Conservation (phyloP, 2,329 filamentous ascomycete genomes). For the Aspergillus arachidicola region DNA sequence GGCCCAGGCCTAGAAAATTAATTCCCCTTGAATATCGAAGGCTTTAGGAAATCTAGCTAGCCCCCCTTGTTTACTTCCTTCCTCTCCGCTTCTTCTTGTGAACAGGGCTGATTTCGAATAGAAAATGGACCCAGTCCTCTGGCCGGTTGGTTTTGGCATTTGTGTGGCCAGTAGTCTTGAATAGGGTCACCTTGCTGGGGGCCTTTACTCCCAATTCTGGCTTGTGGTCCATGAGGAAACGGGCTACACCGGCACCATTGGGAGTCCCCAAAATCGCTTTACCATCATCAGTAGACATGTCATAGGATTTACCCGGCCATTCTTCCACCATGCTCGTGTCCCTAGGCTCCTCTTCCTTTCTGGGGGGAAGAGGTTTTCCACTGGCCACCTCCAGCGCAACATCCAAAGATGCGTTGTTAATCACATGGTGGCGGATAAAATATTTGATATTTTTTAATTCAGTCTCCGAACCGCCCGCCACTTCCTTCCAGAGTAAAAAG, state of each 20-base stretch:
- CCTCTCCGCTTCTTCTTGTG: neutral
- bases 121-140: neutral
- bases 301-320: neutral
- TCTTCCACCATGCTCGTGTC: neutral
- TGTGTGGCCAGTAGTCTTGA: neutral
- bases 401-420: neutral
- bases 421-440: neutral
- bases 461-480: neutral
- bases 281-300: neutral
- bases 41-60: neutral
- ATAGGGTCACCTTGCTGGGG: neutral
- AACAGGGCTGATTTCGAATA: neutral
- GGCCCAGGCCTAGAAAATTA: neutral
- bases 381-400: neutral
- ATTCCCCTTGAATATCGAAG: neutral
- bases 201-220: neutral
- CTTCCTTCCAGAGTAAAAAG: neutral
- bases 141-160: neutral
- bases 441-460: neutral
- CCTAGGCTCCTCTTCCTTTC: neutral
- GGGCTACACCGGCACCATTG: neutral
- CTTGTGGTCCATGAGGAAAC: neutral
- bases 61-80: neutral
- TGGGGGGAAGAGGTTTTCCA: neutral
- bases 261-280: neutral